phyloP scores from a whole-genome alignment of 768 basidiomycete genomes.

The Cyathus striatus region DNA sequence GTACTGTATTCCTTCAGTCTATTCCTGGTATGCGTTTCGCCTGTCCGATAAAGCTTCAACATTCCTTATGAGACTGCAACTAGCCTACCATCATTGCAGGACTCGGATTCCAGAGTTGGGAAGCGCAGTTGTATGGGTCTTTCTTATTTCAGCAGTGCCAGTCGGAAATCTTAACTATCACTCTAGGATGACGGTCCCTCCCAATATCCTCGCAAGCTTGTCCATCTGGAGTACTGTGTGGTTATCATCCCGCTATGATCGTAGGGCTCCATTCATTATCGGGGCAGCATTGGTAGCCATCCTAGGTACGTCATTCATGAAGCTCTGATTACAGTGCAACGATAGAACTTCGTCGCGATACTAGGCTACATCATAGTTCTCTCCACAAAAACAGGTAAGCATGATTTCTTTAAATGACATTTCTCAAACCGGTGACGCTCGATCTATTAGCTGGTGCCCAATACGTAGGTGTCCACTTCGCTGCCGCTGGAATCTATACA shows the following conservation, averaged over 20 bases:
- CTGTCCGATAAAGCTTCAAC: background rate
- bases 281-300: slow-evolving; percentile 43
- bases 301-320: slow-evolving; percentile 31
- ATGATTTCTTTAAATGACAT: background rate
- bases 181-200: slow-evolving; percentile 57
- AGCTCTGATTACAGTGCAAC: background rate
- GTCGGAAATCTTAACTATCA: background rate
- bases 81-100: slow-evolving; percentile 57
- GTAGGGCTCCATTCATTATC: slow-evolving; percentile 51
- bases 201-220: slow-evolving; percentile 44
- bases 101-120: slow-evolving; percentile 55
- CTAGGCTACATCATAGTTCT: slow-evolving; percentile 55
- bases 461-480: slow-evolving; percentile 54
- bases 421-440: no score
- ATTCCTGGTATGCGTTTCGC: slow-evolving; percentile 37
- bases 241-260: slow-evolving; percentile 39
- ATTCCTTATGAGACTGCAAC: background rate
- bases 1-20: slow-evolving; percentile 54
- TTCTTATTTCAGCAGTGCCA: background rate
- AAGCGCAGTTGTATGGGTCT: slow-evolving; percentile 47
- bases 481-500: slow-evolving; percentile 51
- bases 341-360: background rate
- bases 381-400: slow-evolving; percentile 34
- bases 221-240: slow-evolving; percentile 48
- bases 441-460: slow-evolving; percentile 38